Evolutionary conservation across 192 early-diverging fungal genomes (phyloP), one percentile per base, ranked within the genome.

Genomic region (Lobosporangium transversale): DNA sequence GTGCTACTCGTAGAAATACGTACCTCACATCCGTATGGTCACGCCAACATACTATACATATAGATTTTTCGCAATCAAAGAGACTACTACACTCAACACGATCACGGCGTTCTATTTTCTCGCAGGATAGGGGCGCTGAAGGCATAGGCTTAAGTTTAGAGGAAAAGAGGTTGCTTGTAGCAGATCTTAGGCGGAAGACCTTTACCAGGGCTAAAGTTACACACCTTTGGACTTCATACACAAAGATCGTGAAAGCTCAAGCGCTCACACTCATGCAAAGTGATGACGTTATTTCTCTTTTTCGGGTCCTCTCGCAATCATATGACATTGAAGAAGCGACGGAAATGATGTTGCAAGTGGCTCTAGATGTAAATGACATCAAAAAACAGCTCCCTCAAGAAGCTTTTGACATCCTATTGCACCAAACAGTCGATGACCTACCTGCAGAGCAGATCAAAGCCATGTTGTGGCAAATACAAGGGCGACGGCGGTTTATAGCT

Each of bases 341-440:
- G 53, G 73, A 76, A 37, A 67, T 76, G 58, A 76, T 76, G 73
- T 58, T 76, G 15, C 73, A 67, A 26, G 58, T 62, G 5, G 73
- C 73, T 4, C 15, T 76, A 33, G 73, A 76, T 18, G 48, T 76
- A 27, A 76, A 62, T 24, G 48, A 57, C 11, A 76, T 67, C 21
- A 65, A 59, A 12, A 76, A 76, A 33, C 73, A 76, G 33, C 59
- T 76, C 12, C 73, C 73, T 15, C 73, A 76, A 57, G 58, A 53
- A 8, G 52, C 73, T 1, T 76, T 61, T n/a, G 64, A 67, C 23
- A 62, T 58, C 10, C 49, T 76, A 15, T 42, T 57, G 23, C 32
- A 18, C 11, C 73, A 76, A 11, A 32, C 73, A 4, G 35, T 62
- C 10, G 63, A 62, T 10, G 42, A 76, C 17, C 24, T 76, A 27